phyloP scores from a whole-genome alignment of 2,329 filamentous ascomycete species.

The Zasmidium angulare region DNA sequence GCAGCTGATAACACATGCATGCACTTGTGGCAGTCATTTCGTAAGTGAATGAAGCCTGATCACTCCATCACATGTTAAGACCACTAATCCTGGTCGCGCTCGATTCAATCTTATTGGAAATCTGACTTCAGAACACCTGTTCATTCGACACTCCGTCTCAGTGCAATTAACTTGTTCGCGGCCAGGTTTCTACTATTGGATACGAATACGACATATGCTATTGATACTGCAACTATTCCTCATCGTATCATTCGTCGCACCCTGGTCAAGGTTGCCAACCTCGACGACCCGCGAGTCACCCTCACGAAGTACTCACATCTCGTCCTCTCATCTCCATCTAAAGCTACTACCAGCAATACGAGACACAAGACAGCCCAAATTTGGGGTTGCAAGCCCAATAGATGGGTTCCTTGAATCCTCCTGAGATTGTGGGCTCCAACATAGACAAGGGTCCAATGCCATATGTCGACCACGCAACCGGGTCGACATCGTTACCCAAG shows the following conservation, averaged over 20 bases:
- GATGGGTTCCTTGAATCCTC: not conserved
- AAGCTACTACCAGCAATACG: not conserved
- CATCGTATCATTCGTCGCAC: no score
- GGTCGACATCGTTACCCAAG: not conserved
- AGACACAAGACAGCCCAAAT: not conserved
- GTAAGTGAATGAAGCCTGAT: not conserved
- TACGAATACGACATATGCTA: no score
- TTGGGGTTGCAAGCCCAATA: not conserved
- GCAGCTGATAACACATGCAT: no score
- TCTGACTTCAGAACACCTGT: not conserved
- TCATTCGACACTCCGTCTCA: no score
- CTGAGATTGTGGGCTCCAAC: not conserved
- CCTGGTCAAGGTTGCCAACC: no score
- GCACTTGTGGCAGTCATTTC: no score
- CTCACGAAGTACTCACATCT: no score
- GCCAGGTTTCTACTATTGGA: no score
- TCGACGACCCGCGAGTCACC: no score
- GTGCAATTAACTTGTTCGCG: no score
- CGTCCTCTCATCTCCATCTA: not conserved
- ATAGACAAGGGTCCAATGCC: not conserved
- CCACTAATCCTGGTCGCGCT: not conserved
- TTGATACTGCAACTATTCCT: no score
- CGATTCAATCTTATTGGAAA: no score
- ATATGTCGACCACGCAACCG: not conserved
- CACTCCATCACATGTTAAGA: not conserved